Percentiles rank a stretch among this genome's conserved stretches.
Conservation (phyloP, 495 filamentous ascomycete species). For the Astrothelium subdiscretum region DNA sequence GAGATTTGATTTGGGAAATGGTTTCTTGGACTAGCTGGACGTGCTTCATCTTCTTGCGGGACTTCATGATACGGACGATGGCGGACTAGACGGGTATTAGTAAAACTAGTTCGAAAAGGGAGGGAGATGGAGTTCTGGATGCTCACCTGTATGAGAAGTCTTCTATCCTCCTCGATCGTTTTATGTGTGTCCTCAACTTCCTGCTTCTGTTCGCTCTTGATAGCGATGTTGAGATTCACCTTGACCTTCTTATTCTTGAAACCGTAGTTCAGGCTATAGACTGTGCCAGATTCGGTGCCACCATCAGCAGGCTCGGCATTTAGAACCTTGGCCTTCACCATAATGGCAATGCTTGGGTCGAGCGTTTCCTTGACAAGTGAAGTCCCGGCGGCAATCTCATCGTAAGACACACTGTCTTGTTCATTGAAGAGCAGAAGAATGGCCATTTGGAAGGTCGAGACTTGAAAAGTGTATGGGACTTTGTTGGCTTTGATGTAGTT, state of each 20-base stretch:
- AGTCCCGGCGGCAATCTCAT: slow-evolving; percentile 74
- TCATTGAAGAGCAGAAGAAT: slow-evolving; percentile 96
- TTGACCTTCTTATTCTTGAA: slow-evolving; percentile 98
- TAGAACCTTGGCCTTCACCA: slow-evolving; percentile 86
- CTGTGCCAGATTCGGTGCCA: slow-evolving; percentile 65
- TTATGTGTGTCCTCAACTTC: slow-evolving; percentile 97
- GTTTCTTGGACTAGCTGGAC: slow-evolving; percentile 84
- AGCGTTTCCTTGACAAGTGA: slow-evolving; percentile 66
- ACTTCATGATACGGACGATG: slow-evolving; percentile 99
- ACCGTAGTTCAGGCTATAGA: slow-evolving; percentile 74
- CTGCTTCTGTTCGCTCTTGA: slow-evolving; percentile 89
- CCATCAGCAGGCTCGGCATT: slow-evolving; percentile 52
- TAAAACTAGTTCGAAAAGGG: slow-evolving; percentile 5
- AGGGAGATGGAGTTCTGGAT: background rate
- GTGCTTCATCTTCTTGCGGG: slow-evolving; percentile 97
- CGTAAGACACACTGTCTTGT: slow-evolving; percentile 68
- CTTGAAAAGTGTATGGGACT: slow-evolving; percentile 91
- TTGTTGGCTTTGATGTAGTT: slow-evolving; percentile 84
- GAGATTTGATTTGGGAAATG: slow-evolving; percentile 85
- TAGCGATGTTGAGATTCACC: slow-evolving; percentile 87
- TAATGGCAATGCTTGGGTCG: slow-evolving; percentile 70
- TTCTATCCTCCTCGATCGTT: slow-evolving; percentile 96
- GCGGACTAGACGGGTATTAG: slow-evolving; percentile 54
- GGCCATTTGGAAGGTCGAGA: slow-evolving; percentile 95
- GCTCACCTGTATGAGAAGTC: slow-evolving; percentile 90